Evolutionary conservation across 2,329 filamentous ascomycete species (phyloP).

Genomic region (Aspergillus ibericus): DNA sequence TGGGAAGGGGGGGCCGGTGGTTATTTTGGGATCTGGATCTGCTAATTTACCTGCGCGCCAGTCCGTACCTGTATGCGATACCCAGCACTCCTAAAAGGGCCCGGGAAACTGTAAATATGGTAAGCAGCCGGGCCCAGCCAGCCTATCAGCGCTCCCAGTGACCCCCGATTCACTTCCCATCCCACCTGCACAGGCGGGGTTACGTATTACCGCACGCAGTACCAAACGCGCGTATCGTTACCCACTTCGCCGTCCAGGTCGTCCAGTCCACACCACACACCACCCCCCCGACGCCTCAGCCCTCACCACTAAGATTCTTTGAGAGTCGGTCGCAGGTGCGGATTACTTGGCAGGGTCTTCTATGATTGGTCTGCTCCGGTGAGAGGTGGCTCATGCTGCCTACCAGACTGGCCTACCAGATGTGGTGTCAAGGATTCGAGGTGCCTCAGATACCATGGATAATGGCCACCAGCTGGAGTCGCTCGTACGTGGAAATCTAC

Average conservation of each 20-base stretch:
- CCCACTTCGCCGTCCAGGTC: neutral
- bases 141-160: neutral
- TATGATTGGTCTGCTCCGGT: neutral
- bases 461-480: neutral
- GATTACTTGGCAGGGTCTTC: slow-evolving; percentile 2
- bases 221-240: slow-evolving; percentile 2
- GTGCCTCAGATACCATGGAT: slow-evolving; percentile 5
- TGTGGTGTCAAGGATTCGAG: neutral
- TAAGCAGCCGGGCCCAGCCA: neutral
- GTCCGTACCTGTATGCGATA: slow-evolving; percentile 13
- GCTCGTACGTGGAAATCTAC: neutral
- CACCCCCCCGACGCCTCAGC: neutral
- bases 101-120: slow-evolving; percentile 2
- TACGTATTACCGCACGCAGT: neutral
- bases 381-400: neutral
- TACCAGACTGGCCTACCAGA: neutral
- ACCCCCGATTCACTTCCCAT: neutral
- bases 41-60: slow-evolving; percentile 15
- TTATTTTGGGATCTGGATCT: slow-evolving; percentile 33
- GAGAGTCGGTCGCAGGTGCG: neutral
- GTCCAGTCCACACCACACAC: neutral
- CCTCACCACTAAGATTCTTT: slow-evolving; percentile 1
- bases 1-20: slow-evolving; percentile 22
- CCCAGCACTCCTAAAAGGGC: slow-evolving; percentile 8
- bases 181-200: neutral